Base-by-base conservation (phyloP, 192 early-diverging fungal species). In the Coemansia sp. region DNA sequence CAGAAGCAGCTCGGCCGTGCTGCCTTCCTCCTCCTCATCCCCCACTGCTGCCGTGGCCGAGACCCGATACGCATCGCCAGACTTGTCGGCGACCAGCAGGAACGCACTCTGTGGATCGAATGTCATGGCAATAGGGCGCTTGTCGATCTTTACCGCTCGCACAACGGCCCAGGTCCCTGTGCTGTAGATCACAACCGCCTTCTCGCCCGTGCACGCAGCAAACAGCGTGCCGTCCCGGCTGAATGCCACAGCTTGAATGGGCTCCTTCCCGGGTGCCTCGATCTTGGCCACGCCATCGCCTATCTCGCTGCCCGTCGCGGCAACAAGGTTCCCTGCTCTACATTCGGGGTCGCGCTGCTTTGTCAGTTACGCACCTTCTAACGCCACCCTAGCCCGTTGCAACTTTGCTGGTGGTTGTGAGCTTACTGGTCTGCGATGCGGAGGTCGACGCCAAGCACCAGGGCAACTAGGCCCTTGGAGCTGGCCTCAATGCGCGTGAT, bases 31-130 rank as follows among this genome's bases (percentile, higher is more conserved):
- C 7, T 18, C 19, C 31, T 7, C 31, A 2, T 2, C 31, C 10
- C 11, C 31, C 3, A 13, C 3, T 10, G 31, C 11, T 1, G 30
- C 31, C 0, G 26, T 5, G 17, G 36, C 34, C 3, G 41, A 11
- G 3, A 51, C 25, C 18, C 39, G 32, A 35, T 92, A 87, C 16
- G 90, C 84, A 77, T 99, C 96, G 6, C 96, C 96, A 77, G 92
- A 94, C 66, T 96, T 96, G 67, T 99, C 96, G 8, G 85, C 91
- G 0, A 82, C 79, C 9, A 94, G 28, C 37, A 98, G 55, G 34
- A 77, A 29, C 10, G 57, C 69, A 12, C 80, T 84, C 31, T 81
- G 60, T 0, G 73, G 74, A 33, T 81, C 80, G 54, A 92, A 95
- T 16, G 58, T 51, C 9, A 96, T 47, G 2, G 81, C 76, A 50